Percentiles rank a stretch among this genome's conserved stretches.
Evolutionary conservation across 257 asterid genomes (phyloP).

Genomic region (Gardenia jasminoides): DNA sequence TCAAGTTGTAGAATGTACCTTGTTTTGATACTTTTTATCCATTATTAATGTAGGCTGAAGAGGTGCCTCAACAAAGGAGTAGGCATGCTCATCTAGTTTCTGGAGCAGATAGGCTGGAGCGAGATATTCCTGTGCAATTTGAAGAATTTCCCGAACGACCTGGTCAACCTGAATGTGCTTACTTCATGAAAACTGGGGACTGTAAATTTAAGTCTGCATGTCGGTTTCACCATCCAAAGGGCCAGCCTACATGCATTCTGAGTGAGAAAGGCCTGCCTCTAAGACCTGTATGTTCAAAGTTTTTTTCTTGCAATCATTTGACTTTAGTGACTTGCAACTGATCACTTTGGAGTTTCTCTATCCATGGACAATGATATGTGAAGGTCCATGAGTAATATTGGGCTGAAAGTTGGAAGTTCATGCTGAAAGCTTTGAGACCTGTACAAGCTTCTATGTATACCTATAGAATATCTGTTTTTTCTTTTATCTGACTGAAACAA

Average conservation of each 20-base stretch:
- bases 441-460: background rate
- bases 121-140: constrained; percentile 1
- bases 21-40: constrained; percentile 2
- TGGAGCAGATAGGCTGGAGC: constrained; percentile 11
- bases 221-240: constrained; percentile 49
- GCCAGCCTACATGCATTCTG: constrained; percentile 21
- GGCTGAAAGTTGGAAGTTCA: background rate
- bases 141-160: constrained; percentile 54
- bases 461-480: background rate
- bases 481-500: background rate
- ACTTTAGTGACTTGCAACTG: background rate
- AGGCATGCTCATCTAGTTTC: constrained; percentile 16
- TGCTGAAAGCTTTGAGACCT: background rate
- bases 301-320: constrained; percentile 11
- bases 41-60: constrained; percentile 23
- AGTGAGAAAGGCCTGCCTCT: constrained; percentile 54
- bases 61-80: constrained; percentile 12
- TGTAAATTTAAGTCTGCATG: constrained; percentile 42
- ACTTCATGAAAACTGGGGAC: constrained; percentile 46
- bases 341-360: background rate
- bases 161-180: constrained; percentile 44
- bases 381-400: background rate
- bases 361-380: background rate
- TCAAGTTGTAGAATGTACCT: background rate
- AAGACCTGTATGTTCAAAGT: constrained; percentile 48